These are phyloP conservation scores for Halophytophthora polymorphica DNA, from an alignment of 352 stramenopile genomes.

Conservation along the genomic window DNA sequence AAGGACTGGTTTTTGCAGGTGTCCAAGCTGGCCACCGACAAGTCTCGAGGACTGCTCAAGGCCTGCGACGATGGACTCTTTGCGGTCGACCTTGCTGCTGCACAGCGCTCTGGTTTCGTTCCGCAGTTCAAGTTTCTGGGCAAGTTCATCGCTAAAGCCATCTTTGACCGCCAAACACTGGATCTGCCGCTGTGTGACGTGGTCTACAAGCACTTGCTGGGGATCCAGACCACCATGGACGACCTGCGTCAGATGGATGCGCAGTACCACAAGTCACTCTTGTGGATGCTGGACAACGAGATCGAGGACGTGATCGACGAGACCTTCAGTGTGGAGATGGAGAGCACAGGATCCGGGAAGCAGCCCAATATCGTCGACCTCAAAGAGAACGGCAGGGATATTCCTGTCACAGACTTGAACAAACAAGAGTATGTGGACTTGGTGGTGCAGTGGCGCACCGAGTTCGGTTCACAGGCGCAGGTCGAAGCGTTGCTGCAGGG, in stretches of 20 bases:
- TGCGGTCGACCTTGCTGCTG: constrained; percentile 43
- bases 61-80: constrained; percentile 47
- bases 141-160: constrained; percentile 80
- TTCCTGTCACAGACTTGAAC: constrained; percentile 71
- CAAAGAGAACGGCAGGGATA: constrained; percentile 57
- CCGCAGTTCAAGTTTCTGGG: constrained; percentile 67
- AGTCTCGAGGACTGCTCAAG: constrained; percentile 45
- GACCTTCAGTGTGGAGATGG: constrained; percentile 78
- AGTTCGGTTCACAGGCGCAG: constrained; percentile 49
- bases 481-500: constrained; percentile 57
- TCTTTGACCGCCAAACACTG: constrained; percentile 83
- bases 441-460: constrained; percentile 57
- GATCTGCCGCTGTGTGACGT: constrained; percentile 76
- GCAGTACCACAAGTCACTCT: constrained; percentile 77
- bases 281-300: constrained; percentile 87
- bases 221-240: constrained; percentile 35
- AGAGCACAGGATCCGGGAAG: constrained; percentile 10
- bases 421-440: constrained; percentile 74
- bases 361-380: constrained; percentile 41
- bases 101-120: constrained; percentile 24
- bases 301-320: constrained; percentile 78
- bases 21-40: constrained; percentile 41
- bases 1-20: constrained; percentile 89
- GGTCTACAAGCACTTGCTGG: constrained; percentile 71
- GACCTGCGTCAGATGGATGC: constrained; percentile 74